Evolutionary conservation across 495 filamentous ascomycete genomes (phyloP).

Genomic region (Schizothecium vesticola): DNA sequence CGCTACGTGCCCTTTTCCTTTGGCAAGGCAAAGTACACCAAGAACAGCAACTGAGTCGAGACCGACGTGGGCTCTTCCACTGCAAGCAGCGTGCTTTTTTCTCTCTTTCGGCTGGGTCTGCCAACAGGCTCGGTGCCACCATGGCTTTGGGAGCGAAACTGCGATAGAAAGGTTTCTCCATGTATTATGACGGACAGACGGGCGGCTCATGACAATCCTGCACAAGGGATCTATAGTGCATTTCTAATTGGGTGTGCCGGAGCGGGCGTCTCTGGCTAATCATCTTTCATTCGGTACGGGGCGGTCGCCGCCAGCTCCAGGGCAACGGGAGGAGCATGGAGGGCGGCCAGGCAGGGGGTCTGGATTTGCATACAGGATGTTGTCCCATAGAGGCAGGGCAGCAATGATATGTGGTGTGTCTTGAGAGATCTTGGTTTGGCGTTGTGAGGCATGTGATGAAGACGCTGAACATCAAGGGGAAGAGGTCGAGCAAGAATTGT

Average conservation of each 20-base stretch:
- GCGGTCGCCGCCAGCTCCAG: neutral
- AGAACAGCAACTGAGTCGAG: conserved; percentile 40
- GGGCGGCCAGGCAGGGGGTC: neutral
- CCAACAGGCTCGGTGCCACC: neutral
- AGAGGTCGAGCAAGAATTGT: neutral
- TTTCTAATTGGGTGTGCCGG: conserved; percentile 12
- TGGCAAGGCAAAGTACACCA: conserved; percentile 79
- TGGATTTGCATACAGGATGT: neutral
- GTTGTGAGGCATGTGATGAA: neutral
- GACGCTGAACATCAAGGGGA: neutral
- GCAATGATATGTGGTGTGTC: neutral
- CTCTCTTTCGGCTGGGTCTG: neutral
- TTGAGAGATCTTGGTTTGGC: neutral
- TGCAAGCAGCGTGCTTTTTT: conserved; percentile 1
- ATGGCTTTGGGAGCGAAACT: neutral
- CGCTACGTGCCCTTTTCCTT: conserved; percentile 95
- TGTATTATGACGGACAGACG: conserved; percentile 18
- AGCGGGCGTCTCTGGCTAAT: conserved; percentile 13
- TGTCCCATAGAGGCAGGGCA: neutral
- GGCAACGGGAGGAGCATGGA: neutral
- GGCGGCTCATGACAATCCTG: conserved; percentile 17
- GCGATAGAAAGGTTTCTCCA: conserved; percentile 10
- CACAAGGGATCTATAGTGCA: conserved; percentile 13
- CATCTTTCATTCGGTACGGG: conserved; percentile 10
- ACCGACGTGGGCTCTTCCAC: neutral